Evolutionary conservation across 1,284 basidiomycete species (phyloP).

Genomic region (Athelia sp.): DNA sequence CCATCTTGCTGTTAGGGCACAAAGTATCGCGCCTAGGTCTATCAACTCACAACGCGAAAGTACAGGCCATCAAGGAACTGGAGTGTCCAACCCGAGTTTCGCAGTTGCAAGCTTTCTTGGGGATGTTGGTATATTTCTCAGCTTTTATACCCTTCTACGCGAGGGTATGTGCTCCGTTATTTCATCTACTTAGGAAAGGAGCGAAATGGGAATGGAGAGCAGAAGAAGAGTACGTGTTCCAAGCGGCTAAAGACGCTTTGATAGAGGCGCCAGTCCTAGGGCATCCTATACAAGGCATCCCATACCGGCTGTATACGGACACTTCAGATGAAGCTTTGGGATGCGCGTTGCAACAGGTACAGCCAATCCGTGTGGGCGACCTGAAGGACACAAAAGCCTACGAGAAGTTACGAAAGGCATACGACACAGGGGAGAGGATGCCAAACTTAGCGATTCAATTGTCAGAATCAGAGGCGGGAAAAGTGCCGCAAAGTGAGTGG

Average conservation of each 20-base stretch:
- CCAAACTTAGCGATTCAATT: conserved; percentile 4
- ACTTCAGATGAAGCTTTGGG: conserved; percentile 30
- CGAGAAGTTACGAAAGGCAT: conserved; percentile 17
- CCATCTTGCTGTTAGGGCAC: conserved; percentile 28
- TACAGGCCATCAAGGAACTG: conserved; percentile 19
- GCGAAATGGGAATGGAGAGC: conserved; percentile 22
- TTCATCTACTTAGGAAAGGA: conserved; percentile 17
- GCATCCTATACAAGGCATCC: conserved; percentile 22
- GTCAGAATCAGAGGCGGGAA: conserved; percentile 8
- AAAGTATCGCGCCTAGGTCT: conserved; percentile 26
- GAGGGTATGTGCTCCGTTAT: conserved; percentile 20
- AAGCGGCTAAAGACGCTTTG: conserved; percentile 19
- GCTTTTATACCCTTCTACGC: conserved; percentile 25
- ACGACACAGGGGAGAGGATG: conserved; percentile 4
- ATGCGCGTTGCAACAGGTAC: conserved; percentile 31
- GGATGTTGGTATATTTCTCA: conserved; percentile 27
- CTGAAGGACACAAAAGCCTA: conserved; percentile 29
- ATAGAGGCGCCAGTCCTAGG: conserved; percentile 22
- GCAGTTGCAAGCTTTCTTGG: conserved; percentile 25
- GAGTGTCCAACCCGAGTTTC: conserved; percentile 15
- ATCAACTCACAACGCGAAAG: conserved; percentile 24
- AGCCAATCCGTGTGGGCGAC: conserved; percentile 27
- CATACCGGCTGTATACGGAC: conserved; percentile 33
- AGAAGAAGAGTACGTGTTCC: conserved; percentile 19
- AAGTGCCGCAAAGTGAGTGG: conserved; percentile 13